Evolutionary conservation across 202 grass and related monocot species (phyloP), one percentile per base, ranked within the genome.

Genomic region (Saccharum hybrid): DNA sequence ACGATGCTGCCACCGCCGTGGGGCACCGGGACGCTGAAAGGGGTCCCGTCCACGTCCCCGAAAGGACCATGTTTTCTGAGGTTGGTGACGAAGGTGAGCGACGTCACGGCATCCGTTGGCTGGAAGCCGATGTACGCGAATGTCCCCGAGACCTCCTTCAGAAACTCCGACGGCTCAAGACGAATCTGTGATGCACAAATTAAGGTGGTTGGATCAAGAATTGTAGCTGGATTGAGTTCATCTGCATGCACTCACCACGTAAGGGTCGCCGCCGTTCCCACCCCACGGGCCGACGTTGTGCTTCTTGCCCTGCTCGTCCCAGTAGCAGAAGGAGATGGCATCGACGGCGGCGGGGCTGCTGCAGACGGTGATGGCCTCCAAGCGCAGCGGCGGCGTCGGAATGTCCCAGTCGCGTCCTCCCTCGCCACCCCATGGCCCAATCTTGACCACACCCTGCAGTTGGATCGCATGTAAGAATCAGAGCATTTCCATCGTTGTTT

Each of bases 81-180:
- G 66, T 41, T 69, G 66, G 66, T 42, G 66, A 69, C 66, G 37
- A 69, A 42, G 66, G 19, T 69, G 37, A 69, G 66, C 19, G 66
- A 69, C 19, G 66, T 42, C 19, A 69, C 9, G 37, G 37, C 66
- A 40, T 69, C 66, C 19, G 19, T 69, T 10, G 38, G 19, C 66
- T 69, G 66, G 19, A n/a, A 22, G 4, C 66, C 66, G 37, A 41
- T 41, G 66, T 68, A 40, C 19, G 66, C 37, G 66, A 42, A 69
- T 3, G 66, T 69, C 38, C 38, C 66, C 38, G 66, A 69, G 10
- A 69, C 38, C n/a, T 23, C 66, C 66, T 19, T 69, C 38, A 69
- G 10, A 3, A 23, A 6, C 38, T 69, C 66, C 19, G 38, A 69
- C 19, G 66, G 66, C 19, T 22, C 66, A 5, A 69, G 38, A 13